Percentiles rank a stretch among this genome's conserved stretches.
phyloP scores from a whole-genome alignment of 495 filamentous ascomycete genomes.

The Aspergillus conjunctus region DNA sequence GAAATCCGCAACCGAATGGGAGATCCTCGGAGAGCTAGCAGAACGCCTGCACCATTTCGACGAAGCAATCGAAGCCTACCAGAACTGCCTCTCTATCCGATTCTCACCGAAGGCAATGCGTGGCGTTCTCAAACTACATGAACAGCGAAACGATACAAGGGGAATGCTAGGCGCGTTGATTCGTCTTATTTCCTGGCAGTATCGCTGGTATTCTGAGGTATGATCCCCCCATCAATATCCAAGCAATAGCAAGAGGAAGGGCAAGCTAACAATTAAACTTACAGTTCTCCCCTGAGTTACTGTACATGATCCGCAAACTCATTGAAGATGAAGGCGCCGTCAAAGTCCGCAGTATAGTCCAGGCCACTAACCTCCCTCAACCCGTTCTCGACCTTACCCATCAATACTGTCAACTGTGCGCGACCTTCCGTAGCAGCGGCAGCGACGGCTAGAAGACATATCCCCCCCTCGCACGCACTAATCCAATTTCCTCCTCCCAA shows the following conservation, averaged over 20 bases:
- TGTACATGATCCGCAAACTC: slow-evolving; percentile 82
- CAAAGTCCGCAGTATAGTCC: slow-evolving; percentile 95
- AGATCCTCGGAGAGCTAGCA: slow-evolving; percentile 91
- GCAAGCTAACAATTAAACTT: slow-evolving; percentile 20
- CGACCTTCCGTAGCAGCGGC: slow-evolving; percentile 90
- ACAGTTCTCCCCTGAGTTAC: slow-evolving; percentile 90
- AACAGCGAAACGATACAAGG: slow-evolving; percentile 70
- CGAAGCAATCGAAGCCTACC: slow-evolving; percentile 90
- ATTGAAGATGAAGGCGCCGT: slow-evolving; percentile 98
- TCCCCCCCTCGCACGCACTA: not conserved
- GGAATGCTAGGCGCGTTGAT: slow-evolving; percentile 80
- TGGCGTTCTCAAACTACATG: slow-evolving; percentile 77
- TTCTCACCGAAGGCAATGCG: slow-evolving; percentile 90
- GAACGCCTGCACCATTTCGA: slow-evolving; percentile 87
- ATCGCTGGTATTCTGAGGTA: slow-evolving; percentile 96
- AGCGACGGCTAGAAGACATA: slow-evolving; percentile 69
- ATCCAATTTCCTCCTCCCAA: no score
- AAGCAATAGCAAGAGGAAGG: not conserved
- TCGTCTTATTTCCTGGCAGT: slow-evolving; percentile 92
- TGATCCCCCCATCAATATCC: slow-evolving; percentile 19
- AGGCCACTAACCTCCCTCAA: slow-evolving; percentile 91
- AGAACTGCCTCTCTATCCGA: slow-evolving; percentile 74
- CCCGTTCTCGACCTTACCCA: slow-evolving; percentile 92
- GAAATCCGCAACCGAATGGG: slow-evolving; percentile 96
- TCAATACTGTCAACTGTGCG: slow-evolving; percentile 92